Conservation (phyloP, 2,329 filamentous ascomycete genomes). For the Aureobasidium sp. region DNA sequence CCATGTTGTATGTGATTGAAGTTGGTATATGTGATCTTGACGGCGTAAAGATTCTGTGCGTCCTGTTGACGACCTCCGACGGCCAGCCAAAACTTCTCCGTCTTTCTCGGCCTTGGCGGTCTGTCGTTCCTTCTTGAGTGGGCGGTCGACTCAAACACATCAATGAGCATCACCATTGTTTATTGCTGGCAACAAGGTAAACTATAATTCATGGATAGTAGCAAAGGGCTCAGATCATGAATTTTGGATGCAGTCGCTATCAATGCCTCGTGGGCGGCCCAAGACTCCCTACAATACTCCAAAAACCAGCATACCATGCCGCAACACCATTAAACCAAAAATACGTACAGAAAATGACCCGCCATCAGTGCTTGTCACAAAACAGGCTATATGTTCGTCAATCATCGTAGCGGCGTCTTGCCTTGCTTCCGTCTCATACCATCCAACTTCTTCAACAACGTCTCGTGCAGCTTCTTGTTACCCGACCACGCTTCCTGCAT, state of each 20-base stretch:
- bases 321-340: neutral
- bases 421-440: conserved; percentile 29
- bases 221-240: too few species aligned
- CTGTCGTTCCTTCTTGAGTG: neutral
- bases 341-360: neutral
- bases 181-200: too few species aligned
- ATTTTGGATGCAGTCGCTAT: too few species aligned
- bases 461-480: conserved; percentile 41
- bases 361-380: neutral
- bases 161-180: too few species aligned
- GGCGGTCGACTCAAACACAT: neutral
- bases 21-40: neutral
- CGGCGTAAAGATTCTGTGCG: conserved; percentile 1
- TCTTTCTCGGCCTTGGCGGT: neutral
- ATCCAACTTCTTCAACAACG: conserved; percentile 38
- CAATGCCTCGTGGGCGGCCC: neutral
- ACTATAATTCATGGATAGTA: too few species aligned
- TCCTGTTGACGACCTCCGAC: neutral
- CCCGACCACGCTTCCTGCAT: conserved; percentile 42
- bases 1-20: conserved; percentile 26
- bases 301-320: neutral
- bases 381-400: conserved; percentile 4
- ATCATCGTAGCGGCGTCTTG: conserved; percentile 9
- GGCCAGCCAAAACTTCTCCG: neutral
- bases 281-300: neutral